Percentiles rank a stretch among this genome's conserved stretches.
These are phyloP conservation scores for Mycena capillaripes DNA, from an alignment of 768 basidiomycete genomes.

Conservation along the genomic window DNA sequence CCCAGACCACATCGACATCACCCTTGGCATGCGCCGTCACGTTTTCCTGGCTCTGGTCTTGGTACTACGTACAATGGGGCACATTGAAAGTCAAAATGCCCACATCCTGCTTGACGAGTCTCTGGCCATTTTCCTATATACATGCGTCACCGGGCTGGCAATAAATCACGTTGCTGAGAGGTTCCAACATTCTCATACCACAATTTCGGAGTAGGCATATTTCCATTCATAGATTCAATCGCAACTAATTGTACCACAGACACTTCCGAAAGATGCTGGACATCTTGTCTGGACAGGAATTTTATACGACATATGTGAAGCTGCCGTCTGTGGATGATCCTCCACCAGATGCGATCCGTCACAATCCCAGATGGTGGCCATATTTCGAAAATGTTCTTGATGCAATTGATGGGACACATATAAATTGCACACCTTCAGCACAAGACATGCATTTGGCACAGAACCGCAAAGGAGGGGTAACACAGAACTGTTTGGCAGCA, in stretches of 20 bases:
- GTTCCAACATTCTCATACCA: background rate
- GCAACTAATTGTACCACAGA: too few species aligned
- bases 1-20: background rate
- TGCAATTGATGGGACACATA: background rate
- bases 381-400: background rate
- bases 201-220: too few species aligned
- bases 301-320: background rate
- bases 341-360: background rate
- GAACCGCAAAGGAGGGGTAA: background rate
- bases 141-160: background rate
- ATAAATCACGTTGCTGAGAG: background rate
- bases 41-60: background rate
- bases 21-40: background rate
- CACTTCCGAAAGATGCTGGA: too few species aligned
- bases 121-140: slow-evolving; percentile 1
- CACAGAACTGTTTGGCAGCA: background rate
- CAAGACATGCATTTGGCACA: background rate
- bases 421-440: background rate
- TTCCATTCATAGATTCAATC: too few species aligned
- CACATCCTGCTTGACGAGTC: background rate
- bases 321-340: background rate
- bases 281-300: background rate
- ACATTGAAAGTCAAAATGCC: background rate
- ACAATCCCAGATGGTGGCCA: background rate
- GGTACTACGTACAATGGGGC: background rate